A percentile compares a stretch with the other conserved stretches of the same genome.
These are phyloP conservation scores for Naganishia vaughanmartiniae DNA, from an alignment of 768 basidiomycete genomes.

Conservation along the genomic window DNA sequence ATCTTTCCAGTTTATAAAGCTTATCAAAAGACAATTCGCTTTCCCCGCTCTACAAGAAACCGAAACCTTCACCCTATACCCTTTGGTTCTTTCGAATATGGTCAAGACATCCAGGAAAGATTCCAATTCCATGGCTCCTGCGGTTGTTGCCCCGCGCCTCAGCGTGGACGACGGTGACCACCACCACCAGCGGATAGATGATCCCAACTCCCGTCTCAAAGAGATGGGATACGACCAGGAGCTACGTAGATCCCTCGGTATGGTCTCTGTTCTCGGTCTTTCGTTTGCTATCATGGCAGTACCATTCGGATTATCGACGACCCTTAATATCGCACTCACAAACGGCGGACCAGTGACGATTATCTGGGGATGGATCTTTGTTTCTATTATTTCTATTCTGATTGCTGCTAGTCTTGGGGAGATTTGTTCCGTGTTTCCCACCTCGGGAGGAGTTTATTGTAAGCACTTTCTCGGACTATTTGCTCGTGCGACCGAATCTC, in stretches of 20 bases:
- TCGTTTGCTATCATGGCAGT: constrained; percentile 49
- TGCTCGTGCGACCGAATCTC: background rate
- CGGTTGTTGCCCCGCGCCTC: constrained; percentile 6
- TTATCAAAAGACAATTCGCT: no score
- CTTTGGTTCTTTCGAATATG: background rate
- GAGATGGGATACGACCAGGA: constrained; percentile 49
- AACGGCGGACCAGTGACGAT: constrained; percentile 47
- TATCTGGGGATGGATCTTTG: constrained; percentile 37
- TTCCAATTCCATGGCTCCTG: background rate
- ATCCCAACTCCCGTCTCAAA: constrained; percentile 33
- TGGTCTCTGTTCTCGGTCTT: constrained; percentile 45
- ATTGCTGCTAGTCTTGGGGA: constrained; percentile 38
- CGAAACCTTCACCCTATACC: background rate
- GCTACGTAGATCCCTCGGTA: constrained; percentile 42
- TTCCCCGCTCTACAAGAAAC: no score
- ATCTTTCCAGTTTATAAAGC: no score
- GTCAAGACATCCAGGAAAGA: constrained; percentile 1
- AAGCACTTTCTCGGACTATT: constrained; percentile 5
- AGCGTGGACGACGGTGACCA: background rate
- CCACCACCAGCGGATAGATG: constrained; percentile 1
- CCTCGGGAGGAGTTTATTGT: constrained; percentile 48
- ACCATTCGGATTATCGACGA: constrained; percentile 21
- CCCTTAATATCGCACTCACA: constrained; percentile 44
- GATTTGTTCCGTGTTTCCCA: constrained; percentile 48
- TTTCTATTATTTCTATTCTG: constrained; percentile 20